Evolutionary conservation across 805 yeast genomes (phyloP).

Genomic region (Ascoidea asiatica): DNA sequence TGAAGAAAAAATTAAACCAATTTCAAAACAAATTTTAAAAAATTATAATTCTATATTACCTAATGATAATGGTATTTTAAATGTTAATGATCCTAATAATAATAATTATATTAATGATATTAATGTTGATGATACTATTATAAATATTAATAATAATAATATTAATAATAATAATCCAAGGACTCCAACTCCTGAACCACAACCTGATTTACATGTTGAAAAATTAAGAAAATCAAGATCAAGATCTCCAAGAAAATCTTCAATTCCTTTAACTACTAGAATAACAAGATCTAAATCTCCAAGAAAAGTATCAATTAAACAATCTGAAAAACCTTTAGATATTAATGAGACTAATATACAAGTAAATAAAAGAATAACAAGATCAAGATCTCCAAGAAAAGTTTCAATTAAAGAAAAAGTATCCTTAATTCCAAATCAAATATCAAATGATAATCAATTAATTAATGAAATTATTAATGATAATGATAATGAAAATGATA

Average conservation of each 20-base stretch:
- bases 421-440: no score
- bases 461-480: no score
- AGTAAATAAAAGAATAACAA: not conserved
- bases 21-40: conserved; percentile 26
- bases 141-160: no score
- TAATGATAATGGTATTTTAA: conserved; percentile 9
- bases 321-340: not conserved
- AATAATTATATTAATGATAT: conserved; percentile 26
- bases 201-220: not conserved
- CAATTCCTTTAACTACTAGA: not conserved
- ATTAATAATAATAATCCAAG: not conserved
- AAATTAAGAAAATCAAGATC: not conserved
- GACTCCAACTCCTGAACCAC: not conserved
- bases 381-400: not conserved
- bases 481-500: not conserved
- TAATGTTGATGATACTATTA: conserved; percentile 14
- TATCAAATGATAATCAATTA: no score
- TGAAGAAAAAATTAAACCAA: conserved; percentile 36
- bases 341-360: not conserved
- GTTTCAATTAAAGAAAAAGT: no score
- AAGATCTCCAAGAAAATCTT: not conserved
- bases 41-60: conserved; percentile 10
- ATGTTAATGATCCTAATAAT: conserved; percentile 20
- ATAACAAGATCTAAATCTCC: not conserved
- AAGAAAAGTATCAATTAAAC: not conserved